Conservation (phyloP, 192 early-diverging fungal genomes). For the Backusella macrospora region DNA sequence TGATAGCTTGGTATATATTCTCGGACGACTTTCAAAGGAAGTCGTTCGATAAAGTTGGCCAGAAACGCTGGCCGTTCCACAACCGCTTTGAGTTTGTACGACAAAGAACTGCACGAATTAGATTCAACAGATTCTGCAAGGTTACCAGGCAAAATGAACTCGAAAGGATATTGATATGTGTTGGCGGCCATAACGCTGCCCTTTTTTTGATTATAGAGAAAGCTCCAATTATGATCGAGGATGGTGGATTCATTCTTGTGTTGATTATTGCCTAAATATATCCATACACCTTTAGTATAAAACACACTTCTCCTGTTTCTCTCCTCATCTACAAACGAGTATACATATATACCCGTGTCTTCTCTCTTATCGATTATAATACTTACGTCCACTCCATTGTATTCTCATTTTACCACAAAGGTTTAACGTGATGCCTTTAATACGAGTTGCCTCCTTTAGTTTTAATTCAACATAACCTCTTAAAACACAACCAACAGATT, state of each 20-base stretch:
- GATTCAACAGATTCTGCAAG: conserved; percentile 62
- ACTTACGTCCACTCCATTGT: conserved; percentile 44
- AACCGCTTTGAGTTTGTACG: conserved; percentile 55
- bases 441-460: conserved; percentile 48
- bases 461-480: conserved; percentile 55
- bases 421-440: conserved; percentile 50
- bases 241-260: conserved; percentile 43
- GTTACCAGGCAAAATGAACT: conserved; percentile 55
- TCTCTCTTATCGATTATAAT: not conserved
- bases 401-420: conserved; percentile 59
- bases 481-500: conserved; percentile 50
- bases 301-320: not conserved
- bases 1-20: conserved; percentile 40
- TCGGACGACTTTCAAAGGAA: conserved; percentile 48
- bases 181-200: conserved; percentile 33
- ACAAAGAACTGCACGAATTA: conserved; percentile 43
- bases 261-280: conserved; percentile 12
- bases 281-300: conserved; percentile 3
- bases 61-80: conserved; percentile 56
- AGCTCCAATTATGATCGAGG: conserved; percentile 58
- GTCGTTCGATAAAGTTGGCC: conserved; percentile 43
- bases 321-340: not conserved
- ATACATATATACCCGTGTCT: too few species aligned
- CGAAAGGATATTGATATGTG: conserved; percentile 56
- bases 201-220: conserved; percentile 48